Conservation (phyloP, 2,329 filamentous ascomycete species). For the Calycina herbarum region DNA sequence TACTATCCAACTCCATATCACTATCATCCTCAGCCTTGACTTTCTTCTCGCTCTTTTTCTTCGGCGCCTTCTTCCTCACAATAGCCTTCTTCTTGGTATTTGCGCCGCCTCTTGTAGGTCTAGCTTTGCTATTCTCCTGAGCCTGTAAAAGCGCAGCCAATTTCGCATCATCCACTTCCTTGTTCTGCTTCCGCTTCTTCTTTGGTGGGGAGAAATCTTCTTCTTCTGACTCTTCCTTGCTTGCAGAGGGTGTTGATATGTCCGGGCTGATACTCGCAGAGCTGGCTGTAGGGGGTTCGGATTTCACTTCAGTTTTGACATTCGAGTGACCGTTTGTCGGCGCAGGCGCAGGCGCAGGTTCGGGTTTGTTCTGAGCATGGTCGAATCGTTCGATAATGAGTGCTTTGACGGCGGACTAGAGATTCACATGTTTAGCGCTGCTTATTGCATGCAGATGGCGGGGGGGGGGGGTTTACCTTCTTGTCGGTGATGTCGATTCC, state of each 20-base stretch:
- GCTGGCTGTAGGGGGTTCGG: constrained; percentile 17
- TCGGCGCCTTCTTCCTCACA: constrained; percentile 63
- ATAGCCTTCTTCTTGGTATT: constrained; percentile 47
- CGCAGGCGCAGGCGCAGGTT: constrained; percentile 5
- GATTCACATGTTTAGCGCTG: constrained; percentile 15
- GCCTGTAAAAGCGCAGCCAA: constrained; percentile 87
- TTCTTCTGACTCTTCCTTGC: constrained; percentile 33
- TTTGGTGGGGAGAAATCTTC: constrained; percentile 37
- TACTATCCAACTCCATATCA: constrained; percentile 65
- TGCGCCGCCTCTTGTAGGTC: constrained; percentile 73
- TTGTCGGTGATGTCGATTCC: constrained; percentile 40
- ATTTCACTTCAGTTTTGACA: constrained; percentile 20
- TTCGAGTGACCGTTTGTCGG: constrained; percentile 25
- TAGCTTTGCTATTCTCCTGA: constrained; percentile 75
- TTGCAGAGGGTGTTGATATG: constrained; percentile 11
- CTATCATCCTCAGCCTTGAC: constrained; percentile 79
- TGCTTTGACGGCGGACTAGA: constrained; percentile 50
- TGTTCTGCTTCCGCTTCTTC: constrained; percentile 59
- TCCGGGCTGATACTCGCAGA: constrained; percentile 7
- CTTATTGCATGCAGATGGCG: not conserved
- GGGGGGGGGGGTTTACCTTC: constrained; percentile 34
- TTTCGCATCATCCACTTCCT: constrained; percentile 76
- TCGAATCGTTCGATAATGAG: constrained; percentile 59
- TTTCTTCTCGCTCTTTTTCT: constrained; percentile 71
- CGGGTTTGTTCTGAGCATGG: constrained; percentile 36